Evolutionary conservation across 2,329 filamentous ascomycete genomes (phyloP).

Genomic region (Gaeumannomyces tritici): DNA sequence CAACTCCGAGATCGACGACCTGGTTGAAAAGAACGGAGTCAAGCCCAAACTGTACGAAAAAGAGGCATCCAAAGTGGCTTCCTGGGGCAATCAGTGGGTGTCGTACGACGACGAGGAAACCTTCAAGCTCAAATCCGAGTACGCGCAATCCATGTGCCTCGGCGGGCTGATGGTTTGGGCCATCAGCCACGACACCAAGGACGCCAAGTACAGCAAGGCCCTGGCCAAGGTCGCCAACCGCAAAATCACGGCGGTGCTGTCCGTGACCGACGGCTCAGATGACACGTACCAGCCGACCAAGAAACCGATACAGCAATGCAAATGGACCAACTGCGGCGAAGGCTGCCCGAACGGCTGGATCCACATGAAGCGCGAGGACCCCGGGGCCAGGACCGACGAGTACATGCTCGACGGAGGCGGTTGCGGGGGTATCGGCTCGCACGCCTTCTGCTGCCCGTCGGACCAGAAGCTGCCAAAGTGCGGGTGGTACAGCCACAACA

Average conservation of each 20-base stretch:
- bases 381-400: not conserved
- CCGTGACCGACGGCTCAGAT: not conserved
- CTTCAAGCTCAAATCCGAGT: conserved; percentile 16
- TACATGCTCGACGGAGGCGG: not conserved
- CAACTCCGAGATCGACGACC: conserved; percentile 14
- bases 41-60: conserved; percentile 10
- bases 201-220: not conserved
- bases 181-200: conserved; percentile 3
- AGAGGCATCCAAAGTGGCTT: conserved; percentile 17
- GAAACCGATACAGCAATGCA: not conserved
- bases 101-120: conserved; percentile 20
- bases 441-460: not conserved
- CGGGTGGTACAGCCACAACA: not conserved
- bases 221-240: not conserved
- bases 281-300: not conserved
- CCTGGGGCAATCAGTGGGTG: conserved; percentile 21
- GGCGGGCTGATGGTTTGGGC: conserved; percentile 14
- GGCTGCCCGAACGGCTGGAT: not conserved
- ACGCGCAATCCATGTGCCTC: conserved; percentile 9
- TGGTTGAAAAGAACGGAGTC: conserved; percentile 8
- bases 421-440: not conserved
- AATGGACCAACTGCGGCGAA: not conserved
- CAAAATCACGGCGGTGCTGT: not conserved
- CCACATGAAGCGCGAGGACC: not conserved
- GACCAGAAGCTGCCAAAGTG: not conserved